A percentile compares a stretch with the other conserved stretches of the same genome.
These are phyloP conservation scores for Monosporascus sp. DNA, from an alignment of 2,329 filamentous ascomycete genomes.

Conservation along the genomic window DNA sequence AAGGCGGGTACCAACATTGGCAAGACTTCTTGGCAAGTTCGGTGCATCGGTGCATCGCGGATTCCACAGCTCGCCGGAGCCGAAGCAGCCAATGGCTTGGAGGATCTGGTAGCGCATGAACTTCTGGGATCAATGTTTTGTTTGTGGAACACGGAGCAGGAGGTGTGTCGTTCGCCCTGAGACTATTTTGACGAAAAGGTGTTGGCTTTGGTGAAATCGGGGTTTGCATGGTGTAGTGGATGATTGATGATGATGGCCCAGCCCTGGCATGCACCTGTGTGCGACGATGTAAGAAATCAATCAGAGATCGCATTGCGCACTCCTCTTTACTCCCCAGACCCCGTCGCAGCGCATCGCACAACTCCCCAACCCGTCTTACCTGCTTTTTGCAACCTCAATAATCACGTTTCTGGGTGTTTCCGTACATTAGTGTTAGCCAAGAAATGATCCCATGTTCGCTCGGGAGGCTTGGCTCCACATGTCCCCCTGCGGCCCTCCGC, in stretches of 20 bases:
- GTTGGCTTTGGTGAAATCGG: too few relatives aligned
- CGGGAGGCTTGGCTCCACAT: background rate
- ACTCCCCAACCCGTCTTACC: too few relatives aligned
- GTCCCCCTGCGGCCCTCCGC: constrained; percentile 3
- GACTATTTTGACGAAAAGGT: background rate
- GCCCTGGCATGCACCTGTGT: too few relatives aligned
- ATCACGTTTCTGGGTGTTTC: background rate
- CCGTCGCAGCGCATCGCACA: too few relatives aligned
- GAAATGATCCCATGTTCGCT: background rate
- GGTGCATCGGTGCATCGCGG: background rate
- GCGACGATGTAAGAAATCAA: too few relatives aligned
- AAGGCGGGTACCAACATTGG: background rate
- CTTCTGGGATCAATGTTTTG: background rate
- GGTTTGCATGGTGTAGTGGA: background rate
- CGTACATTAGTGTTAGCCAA: background rate
- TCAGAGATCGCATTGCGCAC: too few relatives aligned
- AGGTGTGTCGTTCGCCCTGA: background rate
- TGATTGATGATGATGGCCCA: background rate
- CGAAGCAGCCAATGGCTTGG: background rate
- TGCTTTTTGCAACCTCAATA: too few relatives aligned
- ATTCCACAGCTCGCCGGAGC: background rate
- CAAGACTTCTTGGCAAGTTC: background rate
- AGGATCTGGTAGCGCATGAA: background rate
- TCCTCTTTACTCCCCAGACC: too few relatives aligned
- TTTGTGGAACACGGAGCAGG: background rate